Conservation (phyloP, 441 rosid species). For the Geranium incanum region DNA sequence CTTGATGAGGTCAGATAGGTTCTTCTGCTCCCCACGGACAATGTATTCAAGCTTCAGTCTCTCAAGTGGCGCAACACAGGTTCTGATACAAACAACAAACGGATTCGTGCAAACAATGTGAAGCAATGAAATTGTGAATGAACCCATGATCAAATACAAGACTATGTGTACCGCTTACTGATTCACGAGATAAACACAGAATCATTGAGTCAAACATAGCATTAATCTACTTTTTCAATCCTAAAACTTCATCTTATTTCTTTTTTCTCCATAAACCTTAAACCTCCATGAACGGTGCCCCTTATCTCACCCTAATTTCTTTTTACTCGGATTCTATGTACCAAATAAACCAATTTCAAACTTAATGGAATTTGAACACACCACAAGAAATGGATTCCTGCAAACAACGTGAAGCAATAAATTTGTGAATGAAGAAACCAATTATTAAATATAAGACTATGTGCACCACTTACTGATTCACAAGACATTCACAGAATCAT, state of each 20-base stretch:
- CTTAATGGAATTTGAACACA: not conserved
- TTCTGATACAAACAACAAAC: slow-evolving; percentile 40
- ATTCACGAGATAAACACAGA: not conserved
- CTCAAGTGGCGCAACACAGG: slow-evolving; percentile 83
- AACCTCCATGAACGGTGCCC: too few species aligned
- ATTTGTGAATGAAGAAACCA: not conserved
- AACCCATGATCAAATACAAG: not conserved
- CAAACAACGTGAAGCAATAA: not conserved
- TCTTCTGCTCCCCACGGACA: slow-evolving; percentile 62
- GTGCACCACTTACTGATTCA: not conserved
- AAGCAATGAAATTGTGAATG: not conserved
- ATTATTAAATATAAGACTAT: not conserved
- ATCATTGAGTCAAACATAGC: not conserved
- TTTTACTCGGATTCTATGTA: too few species aligned
- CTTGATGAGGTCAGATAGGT: slow-evolving; percentile 49
- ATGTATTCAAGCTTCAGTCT: slow-evolving; percentile 82
- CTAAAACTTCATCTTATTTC: not conserved
- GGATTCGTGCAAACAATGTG: not conserved
- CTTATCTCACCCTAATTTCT: too few species aligned
- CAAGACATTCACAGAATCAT: not conserved
- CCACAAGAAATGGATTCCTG: too few species aligned
- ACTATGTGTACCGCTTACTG: not conserved
- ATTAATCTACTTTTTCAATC: not conserved
- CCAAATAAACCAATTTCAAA: too few species aligned
- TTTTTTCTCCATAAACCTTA: not conserved